Percentiles rank a stretch among this genome's conserved stretches.
Conservation (phyloP, 257 asterid species). For the Ballota nigra region DNA sequence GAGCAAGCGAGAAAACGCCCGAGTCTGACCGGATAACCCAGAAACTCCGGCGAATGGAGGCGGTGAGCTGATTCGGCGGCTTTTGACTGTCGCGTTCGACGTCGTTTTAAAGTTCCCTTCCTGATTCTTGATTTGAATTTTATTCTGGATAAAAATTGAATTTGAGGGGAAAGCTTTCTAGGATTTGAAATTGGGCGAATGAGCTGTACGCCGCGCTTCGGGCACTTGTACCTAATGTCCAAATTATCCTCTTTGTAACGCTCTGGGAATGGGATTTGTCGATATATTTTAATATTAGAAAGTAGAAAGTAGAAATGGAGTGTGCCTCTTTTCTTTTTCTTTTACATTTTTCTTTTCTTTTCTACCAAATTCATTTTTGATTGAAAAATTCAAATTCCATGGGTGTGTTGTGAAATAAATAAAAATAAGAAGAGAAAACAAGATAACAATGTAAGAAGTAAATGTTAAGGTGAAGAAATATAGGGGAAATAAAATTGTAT, state of each 20-base stretch:
- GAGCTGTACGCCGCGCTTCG: conserved; percentile 29
- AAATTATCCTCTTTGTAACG: background rate
- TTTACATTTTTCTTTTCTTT: too few species aligned
- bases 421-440: too few species aligned
- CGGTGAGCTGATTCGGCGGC: conserved; percentile 35
- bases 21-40: conserved; percentile 18
- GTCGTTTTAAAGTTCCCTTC: conserved; percentile 16
- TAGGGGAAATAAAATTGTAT: too few species aligned
- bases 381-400: too few species aligned
- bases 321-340: too few species aligned
- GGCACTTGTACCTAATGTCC: conserved; percentile 23
- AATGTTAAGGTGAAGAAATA: too few species aligned
- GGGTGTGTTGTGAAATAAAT: too few species aligned
- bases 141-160: conserved; percentile 28
- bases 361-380: too few species aligned
- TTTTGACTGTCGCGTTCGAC: conserved; percentile 3
- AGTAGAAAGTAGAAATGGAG: too few species aligned
- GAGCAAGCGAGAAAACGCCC: conserved; percentile 16
- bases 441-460: too few species aligned
- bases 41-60: conserved; percentile 23
- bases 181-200: conserved; percentile 28
- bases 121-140: background rate
- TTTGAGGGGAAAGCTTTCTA: conserved; percentile 15
- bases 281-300: background rate
- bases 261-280: background rate